Evolutionary conservation across 768 basidiomycete genomes (phyloP).

Genomic region (Termitomyces sp.): DNA sequence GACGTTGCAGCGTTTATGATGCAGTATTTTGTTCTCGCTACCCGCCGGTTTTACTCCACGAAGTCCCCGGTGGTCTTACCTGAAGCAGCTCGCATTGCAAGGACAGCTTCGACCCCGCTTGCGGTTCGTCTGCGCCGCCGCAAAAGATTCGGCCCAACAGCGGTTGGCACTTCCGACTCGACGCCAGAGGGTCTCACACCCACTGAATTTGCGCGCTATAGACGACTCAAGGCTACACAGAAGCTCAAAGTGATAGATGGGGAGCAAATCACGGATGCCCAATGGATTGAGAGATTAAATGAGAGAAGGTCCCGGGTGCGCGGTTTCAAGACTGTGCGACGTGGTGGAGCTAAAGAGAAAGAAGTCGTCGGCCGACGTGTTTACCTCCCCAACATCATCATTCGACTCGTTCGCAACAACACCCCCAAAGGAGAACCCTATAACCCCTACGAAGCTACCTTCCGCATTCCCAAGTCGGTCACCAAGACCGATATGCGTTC

Average conservation of each 20-base stretch:
- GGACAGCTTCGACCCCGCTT: slow-evolving; percentile 66
- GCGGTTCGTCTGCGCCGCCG: slow-evolving; percentile 67
- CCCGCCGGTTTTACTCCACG: slow-evolving; percentile 32
- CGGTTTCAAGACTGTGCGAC: slow-evolving; percentile 44
- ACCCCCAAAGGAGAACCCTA: slow-evolving; percentile 74
- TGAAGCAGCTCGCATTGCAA: slow-evolving; percentile 42
- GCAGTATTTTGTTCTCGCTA: slow-evolving; percentile 27
- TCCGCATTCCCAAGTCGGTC: slow-evolving; percentile 82
- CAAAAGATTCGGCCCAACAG: slow-evolving; percentile 36
- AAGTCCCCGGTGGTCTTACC: slow-evolving; percentile 27
- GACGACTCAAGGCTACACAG: slow-evolving; percentile 50
- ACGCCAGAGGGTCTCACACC: slow-evolving; percentile 56
- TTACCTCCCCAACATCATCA: slow-evolving; percentile 85
- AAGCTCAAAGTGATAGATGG: slow-evolving; percentile 32
- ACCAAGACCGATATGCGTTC: slow-evolving; percentile 92
- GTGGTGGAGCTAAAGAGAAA: slow-evolving; percentile 30
- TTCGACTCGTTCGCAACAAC: slow-evolving; percentile 79
- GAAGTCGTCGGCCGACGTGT: slow-evolving; percentile 74
- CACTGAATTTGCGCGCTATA: slow-evolving; percentile 56
- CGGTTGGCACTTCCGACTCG: slow-evolving; percentile 37
- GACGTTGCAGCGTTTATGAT: slow-evolving; percentile 21
- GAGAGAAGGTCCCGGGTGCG: slow-evolving; percentile 59
- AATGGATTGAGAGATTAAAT: slow-evolving; percentile 57
- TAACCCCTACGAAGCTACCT: slow-evolving; percentile 93
- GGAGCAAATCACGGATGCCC: slow-evolving; percentile 37